Conservation (phyloP, 768 basidiomycete genomes). For the Suillus decipiens region DNA sequence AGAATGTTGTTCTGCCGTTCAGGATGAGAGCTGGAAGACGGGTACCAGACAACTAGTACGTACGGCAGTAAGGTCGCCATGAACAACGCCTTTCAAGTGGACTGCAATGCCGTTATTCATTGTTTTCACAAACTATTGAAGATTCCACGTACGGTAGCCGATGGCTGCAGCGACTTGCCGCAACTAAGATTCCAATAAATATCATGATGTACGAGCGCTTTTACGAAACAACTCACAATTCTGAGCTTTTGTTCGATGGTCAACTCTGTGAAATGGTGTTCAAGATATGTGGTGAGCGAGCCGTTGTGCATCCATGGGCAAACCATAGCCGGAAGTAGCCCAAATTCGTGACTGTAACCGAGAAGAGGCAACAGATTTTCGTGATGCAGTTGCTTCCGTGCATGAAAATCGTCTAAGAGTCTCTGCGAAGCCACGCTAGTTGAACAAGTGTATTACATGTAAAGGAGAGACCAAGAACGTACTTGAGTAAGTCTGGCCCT, state of each 20-base stretch:
- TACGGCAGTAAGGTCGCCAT: conserved; percentile 49
- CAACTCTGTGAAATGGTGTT: conserved; percentile 14
- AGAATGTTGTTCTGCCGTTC: conserved; percentile 36
- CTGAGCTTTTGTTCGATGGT: conserved; percentile 5
- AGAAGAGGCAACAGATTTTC: conserved; percentile 30
- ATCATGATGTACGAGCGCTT: neutral
- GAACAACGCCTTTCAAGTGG: conserved; percentile 35
- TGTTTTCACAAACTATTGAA: neutral
- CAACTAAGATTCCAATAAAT: neutral
- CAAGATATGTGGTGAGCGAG: conserved; percentile 26
- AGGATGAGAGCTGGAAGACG: neutral
- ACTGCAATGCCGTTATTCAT: neutral
- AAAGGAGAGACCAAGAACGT: neutral
- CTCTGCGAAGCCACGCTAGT: conserved; percentile 9
- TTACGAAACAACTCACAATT: conserved; percentile 18
- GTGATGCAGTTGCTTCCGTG: conserved; percentile 32
- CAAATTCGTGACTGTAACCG: conserved; percentile 32
- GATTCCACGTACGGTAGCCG: conserved; percentile 17
- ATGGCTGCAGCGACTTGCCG: conserved; percentile 19
- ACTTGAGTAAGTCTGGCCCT: conserved; percentile 9
- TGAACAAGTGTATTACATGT: neutral
- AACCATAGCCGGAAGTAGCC: conserved; percentile 33
- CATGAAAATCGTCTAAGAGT: conserved; percentile 19
- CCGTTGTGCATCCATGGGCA: conserved; percentile 37
- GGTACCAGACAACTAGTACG: conserved; percentile 5